Percentiles rank a stretch among this genome's conserved stretches.
phyloP scores from a whole-genome alignment of 768 basidiomycete genomes.

The Leucosporidium creatinivorum region DNA sequence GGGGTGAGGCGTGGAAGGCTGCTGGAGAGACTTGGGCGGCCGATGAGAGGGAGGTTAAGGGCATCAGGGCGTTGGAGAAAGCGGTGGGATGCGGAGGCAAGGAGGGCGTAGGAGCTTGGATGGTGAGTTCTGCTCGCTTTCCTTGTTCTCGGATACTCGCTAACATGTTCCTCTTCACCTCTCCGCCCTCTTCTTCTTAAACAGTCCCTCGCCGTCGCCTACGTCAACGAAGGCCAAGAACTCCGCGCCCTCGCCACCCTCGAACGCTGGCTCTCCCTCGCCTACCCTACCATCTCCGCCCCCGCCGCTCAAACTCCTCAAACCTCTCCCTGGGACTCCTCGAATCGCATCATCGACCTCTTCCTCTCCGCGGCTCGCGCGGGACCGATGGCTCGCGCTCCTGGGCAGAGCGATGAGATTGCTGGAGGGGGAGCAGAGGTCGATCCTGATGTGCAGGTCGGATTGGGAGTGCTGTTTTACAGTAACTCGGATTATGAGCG shows the following conservation, averaged over 20 bases:
- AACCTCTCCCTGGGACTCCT: slow-evolving; percentile 62
- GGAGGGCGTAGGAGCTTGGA: slow-evolving; percentile 67
- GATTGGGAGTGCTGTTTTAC: slow-evolving; percentile 86
- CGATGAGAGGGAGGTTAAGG: slow-evolving; percentile 46
- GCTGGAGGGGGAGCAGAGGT: slow-evolving; percentile 41
- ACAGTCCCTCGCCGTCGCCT: slow-evolving; percentile 90
- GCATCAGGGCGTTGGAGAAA: slow-evolving; percentile 45
- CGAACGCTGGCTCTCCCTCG: slow-evolving; percentile 72
- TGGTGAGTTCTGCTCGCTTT: slow-evolving; percentile 57
- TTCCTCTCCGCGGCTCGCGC: slow-evolving; percentile 72
- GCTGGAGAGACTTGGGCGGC: slow-evolving; percentile 71
- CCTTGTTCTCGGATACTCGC: slow-evolving; percentile 36
- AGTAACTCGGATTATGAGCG: slow-evolving; percentile 75
- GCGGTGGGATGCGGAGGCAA: slow-evolving; percentile 46
- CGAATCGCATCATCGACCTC: slow-evolving; percentile 68
- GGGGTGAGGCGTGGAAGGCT: slow-evolving; percentile 81
- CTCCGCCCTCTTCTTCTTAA: background rate
- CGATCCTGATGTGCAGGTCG: slow-evolving; percentile 84
- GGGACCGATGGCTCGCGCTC: slow-evolving; percentile 62
- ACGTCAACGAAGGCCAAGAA: slow-evolving; percentile 89
- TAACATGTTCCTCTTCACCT: background rate
- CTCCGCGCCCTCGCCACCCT: slow-evolving; percentile 76
- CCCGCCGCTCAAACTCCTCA: slow-evolving; percentile 19
- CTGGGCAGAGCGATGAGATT: slow-evolving; percentile 9
- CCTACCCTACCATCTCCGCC: slow-evolving; percentile 44